Conservation (phyloP, 1,284 basidiomycete species). For the Malassezia brasiliensis region DNA sequence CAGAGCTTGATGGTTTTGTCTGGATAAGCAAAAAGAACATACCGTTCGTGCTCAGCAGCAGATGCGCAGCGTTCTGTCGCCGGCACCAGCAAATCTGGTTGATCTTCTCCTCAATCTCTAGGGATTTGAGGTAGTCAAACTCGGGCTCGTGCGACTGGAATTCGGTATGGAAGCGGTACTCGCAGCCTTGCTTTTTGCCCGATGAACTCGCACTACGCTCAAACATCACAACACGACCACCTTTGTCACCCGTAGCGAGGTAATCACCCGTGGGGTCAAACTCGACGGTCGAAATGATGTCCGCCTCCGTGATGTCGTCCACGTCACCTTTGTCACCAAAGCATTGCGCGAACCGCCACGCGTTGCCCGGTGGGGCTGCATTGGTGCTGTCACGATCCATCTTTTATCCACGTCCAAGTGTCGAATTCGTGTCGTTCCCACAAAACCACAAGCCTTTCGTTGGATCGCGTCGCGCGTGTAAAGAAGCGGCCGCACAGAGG, state of each 20-base stretch:
- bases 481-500: not conserved
- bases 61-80: conserved; percentile 93
- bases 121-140: conserved; percentile 98
- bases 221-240: conserved; percentile 90
- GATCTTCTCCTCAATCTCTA: conserved; percentile 99
- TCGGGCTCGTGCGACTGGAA: conserved; percentile 99
- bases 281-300: conserved; percentile 70
- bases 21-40: conserved; percentile 16
- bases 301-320: conserved; percentile 97
- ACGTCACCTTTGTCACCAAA: conserved; percentile 73
- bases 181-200: conserved; percentile 86
- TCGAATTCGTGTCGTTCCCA: not conserved
- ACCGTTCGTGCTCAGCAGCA: conserved; percentile 83
- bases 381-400: conserved; percentile 31
- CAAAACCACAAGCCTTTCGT: not conserved
- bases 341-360: conserved; percentile 97
- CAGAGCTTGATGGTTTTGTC: conserved; percentile 99
- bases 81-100: conserved; percentile 99
- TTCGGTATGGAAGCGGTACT: conserved; percentile 99
- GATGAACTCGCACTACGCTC: conserved; percentile 83
- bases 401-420: not conserved
- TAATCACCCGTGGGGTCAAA: conserved; percentile 99
- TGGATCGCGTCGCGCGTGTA: not conserved
- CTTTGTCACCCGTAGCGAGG: conserved; percentile 98
- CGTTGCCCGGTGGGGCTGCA: conserved; percentile 30